phyloP scores from a whole-genome alignment of 2,329 filamentous ascomycete genomes.

The Fusarium sp. region DNA sequence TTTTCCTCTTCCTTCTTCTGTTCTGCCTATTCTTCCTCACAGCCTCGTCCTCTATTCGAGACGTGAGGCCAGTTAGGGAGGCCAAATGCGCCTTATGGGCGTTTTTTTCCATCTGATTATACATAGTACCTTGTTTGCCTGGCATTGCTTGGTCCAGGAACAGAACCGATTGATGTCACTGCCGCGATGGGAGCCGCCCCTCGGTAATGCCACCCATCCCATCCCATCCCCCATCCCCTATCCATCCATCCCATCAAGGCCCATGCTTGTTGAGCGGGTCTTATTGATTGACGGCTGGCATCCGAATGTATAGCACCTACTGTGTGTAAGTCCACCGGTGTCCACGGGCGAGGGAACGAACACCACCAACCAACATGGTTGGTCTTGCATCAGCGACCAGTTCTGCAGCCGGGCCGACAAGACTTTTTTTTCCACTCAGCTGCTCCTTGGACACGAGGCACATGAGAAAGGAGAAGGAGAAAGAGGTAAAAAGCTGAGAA shows the following conservation, averaged over 20 bases:
- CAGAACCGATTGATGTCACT: constrained; percentile 1
- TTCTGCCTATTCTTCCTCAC: neutral
- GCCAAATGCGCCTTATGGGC: constrained; percentile 23
- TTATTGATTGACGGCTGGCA: neutral
- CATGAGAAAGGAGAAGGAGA: neutral
- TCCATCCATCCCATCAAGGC: neutral
- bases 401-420: neutral
- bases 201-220: neutral
- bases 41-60: constrained; percentile 15
- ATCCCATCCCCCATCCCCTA: neutral
- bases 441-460: neutral
- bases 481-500: neutral
- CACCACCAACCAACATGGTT: neutral
- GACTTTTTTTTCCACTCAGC: neutral
- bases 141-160: neutral
- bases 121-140: neutral
- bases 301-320: neutral
- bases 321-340: neutral
- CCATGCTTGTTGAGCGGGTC: neutral
- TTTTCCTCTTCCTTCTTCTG: neutral
- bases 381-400: neutral
- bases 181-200: neutral
- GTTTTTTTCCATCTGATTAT: neutral
- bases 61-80: neutral
- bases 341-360: neutral